Conservation (phyloP, 192 early-diverging fungal species). For the Umbelopsis sp. region DNA sequence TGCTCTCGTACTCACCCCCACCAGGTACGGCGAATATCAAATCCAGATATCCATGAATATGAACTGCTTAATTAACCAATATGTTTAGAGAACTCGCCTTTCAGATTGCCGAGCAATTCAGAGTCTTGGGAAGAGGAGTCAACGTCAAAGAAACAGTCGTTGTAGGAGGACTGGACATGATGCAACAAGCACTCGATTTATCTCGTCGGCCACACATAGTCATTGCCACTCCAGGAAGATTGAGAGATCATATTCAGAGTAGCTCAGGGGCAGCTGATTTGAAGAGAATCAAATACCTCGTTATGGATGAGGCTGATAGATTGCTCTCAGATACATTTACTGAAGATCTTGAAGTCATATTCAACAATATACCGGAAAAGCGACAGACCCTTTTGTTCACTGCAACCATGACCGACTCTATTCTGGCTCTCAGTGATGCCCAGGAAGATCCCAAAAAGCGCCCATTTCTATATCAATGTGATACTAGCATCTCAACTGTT, state of each 20-base stretch:
- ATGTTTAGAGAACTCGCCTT: slow-evolving; percentile 86
- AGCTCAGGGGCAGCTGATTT: slow-evolving; percentile 75
- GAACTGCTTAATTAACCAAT: not conserved
- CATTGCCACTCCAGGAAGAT: slow-evolving; percentile 92
- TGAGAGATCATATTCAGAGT: slow-evolving; percentile 91
- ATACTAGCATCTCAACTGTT: slow-evolving; percentile 73
- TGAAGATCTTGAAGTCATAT: slow-evolving; percentile 77
- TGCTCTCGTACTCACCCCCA: slow-evolving; percentile 95
- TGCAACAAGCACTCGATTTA: slow-evolving; percentile 88
- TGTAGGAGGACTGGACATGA: slow-evolving; percentile 97
- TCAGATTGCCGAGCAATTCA: slow-evolving; percentile 98
- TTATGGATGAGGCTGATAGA: slow-evolving; percentile 96
- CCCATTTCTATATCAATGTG: slow-evolving; percentile 60
- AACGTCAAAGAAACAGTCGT: slow-evolving; percentile 83
- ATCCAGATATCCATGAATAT: not conserved
- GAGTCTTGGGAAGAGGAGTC: slow-evolving; percentile 86
- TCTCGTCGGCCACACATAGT: slow-evolving; percentile 86
- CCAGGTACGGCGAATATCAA: slow-evolving; percentile 57
- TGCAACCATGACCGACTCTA: slow-evolving; percentile 93
- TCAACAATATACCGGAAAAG: slow-evolving; percentile 75
- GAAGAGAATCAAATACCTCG: slow-evolving; percentile 77
- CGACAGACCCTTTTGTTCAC: slow-evolving; percentile 96
- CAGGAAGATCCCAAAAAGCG: slow-evolving; percentile 40
- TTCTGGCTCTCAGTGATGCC: slow-evolving; percentile 67
- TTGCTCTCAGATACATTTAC: slow-evolving; percentile 86